These are phyloP conservation scores for Arthrobotrys conoides DNA, from an alignment of 2,329 filamentous ascomycete species.

Conservation along the genomic window DNA sequence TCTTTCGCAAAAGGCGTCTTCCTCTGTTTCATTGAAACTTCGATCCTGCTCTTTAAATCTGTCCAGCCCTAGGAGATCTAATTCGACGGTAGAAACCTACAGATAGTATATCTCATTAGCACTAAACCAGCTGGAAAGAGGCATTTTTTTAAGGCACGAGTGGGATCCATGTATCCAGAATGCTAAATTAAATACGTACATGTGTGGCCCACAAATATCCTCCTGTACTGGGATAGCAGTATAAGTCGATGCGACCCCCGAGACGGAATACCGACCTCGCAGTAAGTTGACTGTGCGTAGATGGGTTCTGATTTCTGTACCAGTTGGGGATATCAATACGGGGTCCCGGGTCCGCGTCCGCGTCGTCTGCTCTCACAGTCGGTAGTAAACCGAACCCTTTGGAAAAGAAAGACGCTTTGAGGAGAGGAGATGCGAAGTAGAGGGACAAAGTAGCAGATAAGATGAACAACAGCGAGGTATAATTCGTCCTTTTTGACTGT, in stretches of 20 bases:
- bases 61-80: slow-evolving; percentile 38
- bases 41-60: slow-evolving; percentile 24
- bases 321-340: not conserved
- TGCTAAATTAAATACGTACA: slow-evolving; percentile 11
- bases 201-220: slow-evolving; percentile 11
- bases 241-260: slow-evolving; percentile 20
- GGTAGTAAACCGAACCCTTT: slow-evolving; percentile 25
- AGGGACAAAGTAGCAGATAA: slow-evolving; percentile 20
- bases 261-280: slow-evolving; percentile 21
- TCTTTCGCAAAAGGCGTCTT: slow-evolving; percentile 38
- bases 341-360: no score
- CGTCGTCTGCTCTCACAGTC: slow-evolving; percentile 24
- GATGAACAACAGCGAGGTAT: slow-evolving; percentile 30
- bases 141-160: slow-evolving; percentile 10
- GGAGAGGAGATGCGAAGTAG: no score
- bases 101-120: slow-evolving; percentile 16
- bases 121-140: slow-evolving; percentile 24
- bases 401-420: slow-evolving; percentile 3
- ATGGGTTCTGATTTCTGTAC: not conserved
- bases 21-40: slow-evolving; percentile 20
- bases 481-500: slow-evolving; percentile 27
- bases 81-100: slow-evolving; percentile 34
- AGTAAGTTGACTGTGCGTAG: not conserved
- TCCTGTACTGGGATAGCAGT: slow-evolving; percentile 28
- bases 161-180: slow-evolving; percentile 16